phyloP scores from a whole-genome alignment of 257 asterid species.

The Rhazya stricta region DNA sequence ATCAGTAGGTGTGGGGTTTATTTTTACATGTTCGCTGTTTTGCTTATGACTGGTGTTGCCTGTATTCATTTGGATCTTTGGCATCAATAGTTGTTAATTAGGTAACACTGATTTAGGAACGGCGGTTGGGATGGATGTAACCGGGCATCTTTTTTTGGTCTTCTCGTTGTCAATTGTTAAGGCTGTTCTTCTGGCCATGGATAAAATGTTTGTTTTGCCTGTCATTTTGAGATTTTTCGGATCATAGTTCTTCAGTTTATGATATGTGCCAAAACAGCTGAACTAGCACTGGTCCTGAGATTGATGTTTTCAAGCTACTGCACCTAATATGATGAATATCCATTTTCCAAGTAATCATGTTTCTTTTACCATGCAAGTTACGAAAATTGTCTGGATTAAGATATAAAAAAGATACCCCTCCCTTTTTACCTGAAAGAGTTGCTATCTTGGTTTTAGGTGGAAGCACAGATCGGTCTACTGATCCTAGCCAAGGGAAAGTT shows the following conservation, averaged over 20 bases:
- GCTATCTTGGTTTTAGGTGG: constrained; percentile 36
- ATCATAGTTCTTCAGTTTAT: neutral
- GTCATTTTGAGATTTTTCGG: neutral
- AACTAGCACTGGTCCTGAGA: neutral
- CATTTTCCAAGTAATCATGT: neutral
- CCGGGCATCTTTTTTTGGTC: neutral
- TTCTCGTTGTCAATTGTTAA: neutral
- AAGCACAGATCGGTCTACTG: constrained; percentile 32
- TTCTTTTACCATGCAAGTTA: neutral
- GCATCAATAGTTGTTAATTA: too few relatives aligned
- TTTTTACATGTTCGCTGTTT: too few relatives aligned
- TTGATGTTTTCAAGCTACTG: too few relatives aligned
- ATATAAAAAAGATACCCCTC: too few relatives aligned
- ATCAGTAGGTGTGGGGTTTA: neutral
- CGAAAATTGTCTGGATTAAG: neutral
- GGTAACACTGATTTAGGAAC: neutral
- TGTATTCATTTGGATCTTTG: too few relatives aligned
- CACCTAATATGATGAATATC: neutral
- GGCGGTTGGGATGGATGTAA: neutral
- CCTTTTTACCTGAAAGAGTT: neutral
- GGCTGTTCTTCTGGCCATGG: neutral
- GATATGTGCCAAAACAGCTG: neutral
- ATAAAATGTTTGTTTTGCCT: neutral
- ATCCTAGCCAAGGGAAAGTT: constrained; percentile 43
- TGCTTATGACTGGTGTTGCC: neutral